Percentiles rank a stretch among this genome's conserved stretches.
These are phyloP conservation scores for Cladosporium sp. DNA, from an alignment of 2,329 filamentous ascomycete species.

Conservation along the genomic window DNA sequence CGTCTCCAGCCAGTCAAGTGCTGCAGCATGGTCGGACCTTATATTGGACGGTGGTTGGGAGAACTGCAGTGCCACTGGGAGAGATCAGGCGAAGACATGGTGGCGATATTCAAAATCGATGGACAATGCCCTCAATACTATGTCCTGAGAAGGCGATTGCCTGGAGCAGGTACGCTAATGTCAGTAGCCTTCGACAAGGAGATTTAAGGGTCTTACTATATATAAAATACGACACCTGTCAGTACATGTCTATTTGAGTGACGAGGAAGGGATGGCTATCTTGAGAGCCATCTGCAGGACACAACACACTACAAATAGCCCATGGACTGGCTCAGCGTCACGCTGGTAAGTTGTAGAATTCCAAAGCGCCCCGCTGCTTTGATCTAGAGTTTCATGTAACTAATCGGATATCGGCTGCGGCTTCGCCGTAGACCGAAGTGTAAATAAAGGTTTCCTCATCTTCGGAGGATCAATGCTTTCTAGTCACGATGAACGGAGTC, in stretches of 20 bases:
- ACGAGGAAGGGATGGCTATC: no score
- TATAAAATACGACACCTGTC: neutral
- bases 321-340: neutral
- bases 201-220: neutral
- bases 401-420: neutral
- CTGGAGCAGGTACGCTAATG: neutral
- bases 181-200: neutral
- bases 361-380: neutral
- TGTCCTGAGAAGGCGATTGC: neutral
- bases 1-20: neutral
- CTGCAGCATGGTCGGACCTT: neutral
- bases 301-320: neutral
- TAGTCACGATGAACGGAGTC: no score
- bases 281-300: neutral
- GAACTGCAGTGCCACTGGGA: neutral
- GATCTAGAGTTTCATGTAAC: neutral
- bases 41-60: neutral
- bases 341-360: neutral
- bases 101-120: neutral
- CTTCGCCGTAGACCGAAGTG: neutral
- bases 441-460: neutral
- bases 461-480: neutral
- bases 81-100: neutral
- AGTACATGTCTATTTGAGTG: neutral
- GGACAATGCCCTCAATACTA: no score